Evolutionary conservation across 176 grass and related monocot genomes (phyloP), one percentile per base, ranked within the genome.

Genomic region (Juncus inflexus): DNA sequence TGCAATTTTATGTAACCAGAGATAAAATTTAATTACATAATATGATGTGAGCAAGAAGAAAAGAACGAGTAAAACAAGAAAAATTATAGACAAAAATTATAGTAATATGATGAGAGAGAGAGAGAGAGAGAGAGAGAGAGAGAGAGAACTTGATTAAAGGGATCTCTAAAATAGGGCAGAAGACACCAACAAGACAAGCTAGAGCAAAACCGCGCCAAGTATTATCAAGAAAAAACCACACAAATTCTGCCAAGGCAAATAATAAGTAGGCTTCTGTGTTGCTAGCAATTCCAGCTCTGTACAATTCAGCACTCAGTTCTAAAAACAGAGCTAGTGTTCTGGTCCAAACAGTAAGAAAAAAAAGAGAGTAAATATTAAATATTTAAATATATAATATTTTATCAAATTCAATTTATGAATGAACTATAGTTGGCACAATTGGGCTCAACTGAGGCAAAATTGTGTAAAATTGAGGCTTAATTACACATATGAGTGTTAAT

Each of bases 221-320:
- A 37, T 77, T 58, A n/a, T 96, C 91, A 42, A 96, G 84, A 45
- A 85, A 63, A 35, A 88, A 70, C 91, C 91, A 96, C 49, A 67
- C 62, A 36, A 91, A 74, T 76, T 96, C 84, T 1, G 91, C 84
- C 35, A 60, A 67, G 5, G 84, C 82, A 66, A 96, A 96, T 55
- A 96, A 66, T 50, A 67, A 41, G 61, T 86, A 88, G 41, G 82
- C 60, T 74, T 88, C 84, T 36, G 76, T 65, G 55, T 86, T 84
- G 81, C 71, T 81, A 12, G 82, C 58, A 42, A 83, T 67, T 61
- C 87, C 92, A 2, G 79, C 87, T 8, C 64, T 79, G 79, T 86
- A 96, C 84, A 96, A 65, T 76, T 96, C 91, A 57, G 87, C 84
- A 77, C 92, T 89, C 67, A 83, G 42, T 67, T 91, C 92, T 76